Conservation (phyloP, 345 rosid genomes). For the Linum trigynum region DNA sequence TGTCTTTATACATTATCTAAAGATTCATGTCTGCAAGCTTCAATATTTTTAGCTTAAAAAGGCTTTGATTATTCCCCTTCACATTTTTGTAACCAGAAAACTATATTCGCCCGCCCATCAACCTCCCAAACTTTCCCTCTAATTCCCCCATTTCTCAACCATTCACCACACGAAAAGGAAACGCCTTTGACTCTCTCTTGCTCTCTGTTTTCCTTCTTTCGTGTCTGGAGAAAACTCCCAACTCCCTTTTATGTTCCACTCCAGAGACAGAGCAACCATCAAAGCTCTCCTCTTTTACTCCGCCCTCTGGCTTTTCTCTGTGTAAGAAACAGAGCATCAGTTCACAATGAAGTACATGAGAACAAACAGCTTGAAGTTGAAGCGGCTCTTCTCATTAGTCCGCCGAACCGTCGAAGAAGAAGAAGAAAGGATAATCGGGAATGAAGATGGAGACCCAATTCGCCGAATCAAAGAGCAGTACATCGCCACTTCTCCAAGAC, state of each 20-base stretch:
- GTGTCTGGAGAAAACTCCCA: not conserved
- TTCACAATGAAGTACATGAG: slow-evolving; percentile 63
- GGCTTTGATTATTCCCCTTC: no score
- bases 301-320: not conserved
- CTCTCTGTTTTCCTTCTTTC: no score
- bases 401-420: slow-evolving; percentile 46
- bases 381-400: slow-evolving; percentile 67
- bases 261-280: no score
- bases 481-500: slow-evolving; percentile 24
- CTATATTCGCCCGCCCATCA: no score
- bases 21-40: no score
- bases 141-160: no score
- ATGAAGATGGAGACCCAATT: slow-evolving; percentile 22
- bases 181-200: no score
- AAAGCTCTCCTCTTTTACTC: not conserved
- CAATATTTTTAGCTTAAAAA: no score
- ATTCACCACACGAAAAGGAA: no score
- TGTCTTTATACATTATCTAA: no score
- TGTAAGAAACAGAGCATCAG: not conserved
- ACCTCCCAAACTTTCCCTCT: no score
- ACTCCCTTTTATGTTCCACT: not conserved
- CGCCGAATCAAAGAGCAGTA: slow-evolving; percentile 16
- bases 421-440: slow-evolving; percentile 8
- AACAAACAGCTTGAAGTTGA: slow-evolving; percentile 72
- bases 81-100: no score